Conservation (phyloP, 345 rosid genomes). For the Boechera retrofracta region DNA sequence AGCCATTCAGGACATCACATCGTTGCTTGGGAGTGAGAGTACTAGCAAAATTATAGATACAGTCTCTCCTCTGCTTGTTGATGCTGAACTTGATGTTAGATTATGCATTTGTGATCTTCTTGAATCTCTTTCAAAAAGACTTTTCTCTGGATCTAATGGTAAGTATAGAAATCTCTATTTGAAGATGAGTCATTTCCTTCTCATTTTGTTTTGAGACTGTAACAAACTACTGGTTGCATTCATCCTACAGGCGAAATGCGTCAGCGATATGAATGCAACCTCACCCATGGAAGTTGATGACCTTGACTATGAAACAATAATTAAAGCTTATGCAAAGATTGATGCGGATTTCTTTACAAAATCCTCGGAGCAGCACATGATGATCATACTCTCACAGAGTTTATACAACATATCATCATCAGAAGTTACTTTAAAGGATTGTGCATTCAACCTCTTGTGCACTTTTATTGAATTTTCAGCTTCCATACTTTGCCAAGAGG, state of each 20-base stretch:
- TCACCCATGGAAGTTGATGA: slow-evolving; percentile 68
- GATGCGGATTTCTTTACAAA: slow-evolving; percentile 52
- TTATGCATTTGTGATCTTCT: slow-evolving; percentile 72
- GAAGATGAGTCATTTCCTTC: not conserved
- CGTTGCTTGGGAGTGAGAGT: slow-evolving; percentile 51
- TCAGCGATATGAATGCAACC: slow-evolving; percentile 65
- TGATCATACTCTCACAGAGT: slow-evolving; percentile 74
- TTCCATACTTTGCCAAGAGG: slow-evolving; percentile 49
- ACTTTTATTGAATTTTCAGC: slow-evolving; percentile 70
- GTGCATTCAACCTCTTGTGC: slow-evolving; percentile 65
- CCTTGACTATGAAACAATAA: slow-evolving; percentile 75
- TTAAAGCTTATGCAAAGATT: slow-evolving; percentile 65
- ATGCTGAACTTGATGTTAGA: slow-evolving; percentile 57
- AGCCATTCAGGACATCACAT: slow-evolving; percentile 61
- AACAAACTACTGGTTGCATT: slow-evolving; percentile 16
- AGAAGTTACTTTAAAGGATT: slow-evolving; percentile 63
- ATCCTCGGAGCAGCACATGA: slow-evolving; percentile 56
- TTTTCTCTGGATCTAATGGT: slow-evolving; percentile 63
- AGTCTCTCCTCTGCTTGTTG: slow-evolving; percentile 67
- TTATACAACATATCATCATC: slow-evolving; percentile 70
- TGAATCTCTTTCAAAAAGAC: slow-evolving; percentile 64
- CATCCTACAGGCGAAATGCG: slow-evolving; percentile 62
- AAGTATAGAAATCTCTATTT: slow-evolving; percentile 36
- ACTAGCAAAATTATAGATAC: slow-evolving; percentile 54
- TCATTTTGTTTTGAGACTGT: slow-evolving; percentile 1